Conservation (phyloP, 495 filamentous ascomycete species). For the Penicillium simplicissimum region DNA sequence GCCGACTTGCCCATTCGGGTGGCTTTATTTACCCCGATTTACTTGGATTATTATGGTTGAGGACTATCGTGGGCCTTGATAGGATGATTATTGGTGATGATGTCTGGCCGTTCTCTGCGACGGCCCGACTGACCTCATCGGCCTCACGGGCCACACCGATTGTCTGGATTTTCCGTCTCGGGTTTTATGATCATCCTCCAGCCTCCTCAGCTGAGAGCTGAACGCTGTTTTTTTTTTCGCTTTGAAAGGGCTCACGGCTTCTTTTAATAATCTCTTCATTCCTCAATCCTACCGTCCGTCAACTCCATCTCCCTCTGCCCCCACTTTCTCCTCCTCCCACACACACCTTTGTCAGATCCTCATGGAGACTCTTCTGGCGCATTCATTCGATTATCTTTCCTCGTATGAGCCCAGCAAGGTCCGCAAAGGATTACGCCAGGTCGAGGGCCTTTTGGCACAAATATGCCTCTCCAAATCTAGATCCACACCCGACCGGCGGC, state of each 20-base stretch:
- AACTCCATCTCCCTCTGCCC: background rate
- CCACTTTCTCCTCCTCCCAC: conserved; percentile 5
- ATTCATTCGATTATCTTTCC: conserved; percentile 95
- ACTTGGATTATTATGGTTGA: background rate
- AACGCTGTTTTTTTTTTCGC: background rate
- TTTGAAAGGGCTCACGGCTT: background rate
- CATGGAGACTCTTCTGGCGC: conserved; percentile 91
- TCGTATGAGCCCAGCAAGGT: conserved; percentile 88
- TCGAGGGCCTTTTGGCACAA: conserved; percentile 93
- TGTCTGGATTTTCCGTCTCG: conserved; percentile 2
- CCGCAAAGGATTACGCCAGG: conserved; percentile 89
- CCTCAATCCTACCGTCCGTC: background rate
- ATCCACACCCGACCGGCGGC: conserved; percentile 43
- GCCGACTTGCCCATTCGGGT: background rate
- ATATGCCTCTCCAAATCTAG: conserved; percentile 77
- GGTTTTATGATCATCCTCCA: background rate
- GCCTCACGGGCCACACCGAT: conserved; percentile 22
- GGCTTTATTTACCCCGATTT: conserved; percentile 19
- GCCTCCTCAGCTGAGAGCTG: conserved; percentile 11
- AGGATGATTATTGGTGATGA: background rate
- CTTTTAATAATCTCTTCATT: conserved; percentile 13
- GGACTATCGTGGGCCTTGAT: background rate
- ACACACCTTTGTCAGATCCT: conserved; percentile 9
- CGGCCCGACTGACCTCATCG: conserved; percentile 30
- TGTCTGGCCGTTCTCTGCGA: background rate